phyloP scores from a whole-genome alignment of 2,329 filamentous ascomycete genomes.

The Colletotrichum sp. region DNA sequence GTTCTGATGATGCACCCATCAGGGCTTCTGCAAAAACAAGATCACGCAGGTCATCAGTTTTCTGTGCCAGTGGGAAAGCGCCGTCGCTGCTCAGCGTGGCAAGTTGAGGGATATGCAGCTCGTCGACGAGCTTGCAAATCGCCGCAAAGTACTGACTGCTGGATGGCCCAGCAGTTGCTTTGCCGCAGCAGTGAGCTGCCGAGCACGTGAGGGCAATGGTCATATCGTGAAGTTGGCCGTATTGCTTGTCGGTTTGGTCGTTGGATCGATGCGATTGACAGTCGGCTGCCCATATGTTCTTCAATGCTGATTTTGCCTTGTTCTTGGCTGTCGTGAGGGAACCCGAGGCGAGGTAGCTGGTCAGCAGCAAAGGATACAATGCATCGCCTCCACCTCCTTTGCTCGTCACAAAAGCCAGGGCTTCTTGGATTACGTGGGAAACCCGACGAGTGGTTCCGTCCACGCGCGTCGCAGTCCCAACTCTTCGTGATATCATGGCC shows the following conservation, averaged over 20 bases:
- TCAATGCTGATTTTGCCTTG: neutral
- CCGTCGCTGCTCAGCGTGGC: constrained; percentile 47
- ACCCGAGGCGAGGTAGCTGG: neutral
- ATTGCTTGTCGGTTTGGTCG: neutral
- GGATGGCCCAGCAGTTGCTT: constrained; percentile 41
- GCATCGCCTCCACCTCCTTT: neutral
- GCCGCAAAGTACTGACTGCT: constrained; percentile 38
- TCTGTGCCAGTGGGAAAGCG: constrained; percentile 56
- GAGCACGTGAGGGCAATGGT: constrained; percentile 46
- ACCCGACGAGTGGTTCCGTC: neutral
- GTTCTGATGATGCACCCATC: neutral
- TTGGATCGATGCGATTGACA: neutral
- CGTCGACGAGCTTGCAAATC: constrained; percentile 45
- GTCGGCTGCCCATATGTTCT: neutral
- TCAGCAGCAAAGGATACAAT: constrained; percentile 2
- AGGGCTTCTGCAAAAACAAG: constrained; percentile 56
- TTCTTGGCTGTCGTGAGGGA: neutral
- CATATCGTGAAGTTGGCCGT: constrained; percentile 32
- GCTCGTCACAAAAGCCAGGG: neutral
- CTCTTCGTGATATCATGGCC: constrained; percentile 19
- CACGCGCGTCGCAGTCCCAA: neutral
- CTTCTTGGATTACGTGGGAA: constrained; percentile 6
- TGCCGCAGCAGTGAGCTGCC: constrained; percentile 52
- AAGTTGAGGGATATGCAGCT: constrained; percentile 35
- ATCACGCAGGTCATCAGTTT: constrained; percentile 57